Evolutionary conservation across 306 rosid genomes (phyloP), one percentile per base, ranked within the genome.

Genomic region (Sphenostylis stenocarpa): DNA sequence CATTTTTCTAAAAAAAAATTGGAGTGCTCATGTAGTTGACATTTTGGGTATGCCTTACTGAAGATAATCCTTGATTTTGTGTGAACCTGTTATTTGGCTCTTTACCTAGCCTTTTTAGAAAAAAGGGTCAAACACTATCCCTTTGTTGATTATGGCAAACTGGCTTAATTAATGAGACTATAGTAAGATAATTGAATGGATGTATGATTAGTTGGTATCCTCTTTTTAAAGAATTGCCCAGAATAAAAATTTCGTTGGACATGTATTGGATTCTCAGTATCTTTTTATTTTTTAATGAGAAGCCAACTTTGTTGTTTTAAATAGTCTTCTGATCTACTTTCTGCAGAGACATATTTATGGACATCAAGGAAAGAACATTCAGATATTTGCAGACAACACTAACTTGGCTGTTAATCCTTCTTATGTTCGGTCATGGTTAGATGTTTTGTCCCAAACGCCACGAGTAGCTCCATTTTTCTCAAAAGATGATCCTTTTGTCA

Each of bases 401-500:
- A 86, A 87, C 81, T 84, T 96, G 86, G 97, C 98, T 29, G 89
- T 96, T 72, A 92, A 96, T 96, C 97, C 99, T 77, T 92, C 91
- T 33, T 96, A 92, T 82, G 79, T 92, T 63, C 84, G 58, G 44
- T 88, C 96, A 9, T 96, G 99, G 99, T 85, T 92, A 91, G 90
- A 92, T 83, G 82, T 89, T 53, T 78, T 92, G 89, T 91, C 99
- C 34, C 90, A 33, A 85, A 91, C 94, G 10, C 94, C 99, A 67
- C 92, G 99, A 82, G 97, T 96, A 61, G 98, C 99, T 43, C 98
- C 99, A 31, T 96, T 92, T 88, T 78, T 96, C 48, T 76, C 96
- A 9, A 96, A 92, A 90, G 91, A 84, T 53, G 93, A 92, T 68
- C 98, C 97, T 44, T 73, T 91, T 83, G 74, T 96, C 72, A 79